These are phyloP conservation scores for Pelargonium fulgidum DNA, from an alignment of 441 rosid genomes.

Conservation along the genomic window DNA sequence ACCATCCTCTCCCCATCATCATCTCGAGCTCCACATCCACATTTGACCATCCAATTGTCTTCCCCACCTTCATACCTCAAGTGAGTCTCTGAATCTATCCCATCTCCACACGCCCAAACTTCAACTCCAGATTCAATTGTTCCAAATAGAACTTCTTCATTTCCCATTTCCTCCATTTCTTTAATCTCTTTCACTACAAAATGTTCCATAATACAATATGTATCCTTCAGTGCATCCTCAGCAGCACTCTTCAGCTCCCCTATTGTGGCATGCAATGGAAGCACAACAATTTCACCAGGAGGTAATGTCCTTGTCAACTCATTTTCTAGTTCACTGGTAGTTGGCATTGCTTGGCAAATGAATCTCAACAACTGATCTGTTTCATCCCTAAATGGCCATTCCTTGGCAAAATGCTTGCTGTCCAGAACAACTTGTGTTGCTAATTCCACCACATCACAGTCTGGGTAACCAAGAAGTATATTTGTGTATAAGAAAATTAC, in stretches of 20 bases:
- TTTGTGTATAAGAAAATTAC: constrained; percentile 40
- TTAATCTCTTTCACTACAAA: constrained; percentile 48
- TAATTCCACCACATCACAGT: constrained; percentile 36
- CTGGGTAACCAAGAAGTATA: constrained; percentile 51
- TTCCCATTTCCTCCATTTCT: constrained; percentile 37
- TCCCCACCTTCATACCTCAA: constrained; percentile 58
- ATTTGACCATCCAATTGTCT: constrained; percentile 70
- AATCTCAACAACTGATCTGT: constrained; percentile 41
- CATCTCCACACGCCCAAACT: constrained; percentile 45
- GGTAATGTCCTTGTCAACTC: constrained; percentile 27
- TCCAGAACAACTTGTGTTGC: constrained; percentile 57
- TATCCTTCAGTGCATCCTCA: constrained; percentile 55
- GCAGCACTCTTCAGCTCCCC: constrained; percentile 58
- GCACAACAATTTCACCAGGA: constrained; percentile 51
- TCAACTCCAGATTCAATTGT: constrained; percentile 44
- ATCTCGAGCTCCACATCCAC: constrained; percentile 68
- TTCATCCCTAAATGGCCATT: constrained; percentile 54
- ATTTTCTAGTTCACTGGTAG: constrained; percentile 24
- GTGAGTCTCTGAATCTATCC: constrained; percentile 34
- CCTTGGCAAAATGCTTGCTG: constrained; percentile 68
- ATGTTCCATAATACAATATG: constrained; percentile 52
- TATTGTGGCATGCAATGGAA: constrained; percentile 59
- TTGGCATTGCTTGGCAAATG: constrained; percentile 47
- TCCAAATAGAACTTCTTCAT: constrained; percentile 48
- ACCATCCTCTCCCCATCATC: constrained; percentile 95